Base-by-base conservation (phyloP, 495 filamentous ascomycete species). In the Schizothecium vesticola region DNA sequence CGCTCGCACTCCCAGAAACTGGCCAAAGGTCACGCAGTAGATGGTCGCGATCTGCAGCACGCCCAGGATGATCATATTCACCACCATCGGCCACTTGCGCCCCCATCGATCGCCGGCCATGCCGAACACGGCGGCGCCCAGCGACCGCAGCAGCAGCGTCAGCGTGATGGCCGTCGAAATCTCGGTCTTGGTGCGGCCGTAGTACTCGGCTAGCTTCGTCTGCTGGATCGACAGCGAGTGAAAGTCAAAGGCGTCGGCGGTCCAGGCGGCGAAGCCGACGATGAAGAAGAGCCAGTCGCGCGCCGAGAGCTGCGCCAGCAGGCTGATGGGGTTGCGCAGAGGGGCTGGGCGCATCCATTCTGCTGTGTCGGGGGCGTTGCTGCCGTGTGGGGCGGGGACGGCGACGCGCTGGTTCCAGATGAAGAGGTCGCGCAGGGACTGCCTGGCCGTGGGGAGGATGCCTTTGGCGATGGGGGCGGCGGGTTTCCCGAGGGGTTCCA, bases 21-120 rank as follows among this genome's bases (percentile, higher is more conserved):
- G 81, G 63, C 82, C 73, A 74, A 90, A 93, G 0, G 86, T 92
- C 0, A 67, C 63, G 72, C 85, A 85, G 73, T 90, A 94, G 70
- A 90, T 90, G 22, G 90, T 92, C 3, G 84, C 89, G 69, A 93
- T 85, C 75, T 93, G 89, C 36, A 94, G 78, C 4, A 87, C 68
- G 9, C 87, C 82, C 31, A 87, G 78, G 3, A 88, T 74, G 55
- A 91, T 77, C 84, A 92, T 86, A 75, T 92, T 92, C 69, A 85
- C 63, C 12, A 92, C 86, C 88, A 92, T 90, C 8, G 91, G 90
- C 86, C 89, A 94, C 79, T 92, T 92, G 59, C 90, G 85, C n/a
- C 91, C 91, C 76, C 85, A 92, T 24, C 83, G 84, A 71, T 94
- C 91, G 61, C 88, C 89, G 1, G 88, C 86, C 26, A 94, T 80